A percentile compares a stretch with the other conserved stretches of the same genome.
Conservation (phyloP, 2,329 filamentous ascomycete species). For the Davidsoniella eucalypti region DNA sequence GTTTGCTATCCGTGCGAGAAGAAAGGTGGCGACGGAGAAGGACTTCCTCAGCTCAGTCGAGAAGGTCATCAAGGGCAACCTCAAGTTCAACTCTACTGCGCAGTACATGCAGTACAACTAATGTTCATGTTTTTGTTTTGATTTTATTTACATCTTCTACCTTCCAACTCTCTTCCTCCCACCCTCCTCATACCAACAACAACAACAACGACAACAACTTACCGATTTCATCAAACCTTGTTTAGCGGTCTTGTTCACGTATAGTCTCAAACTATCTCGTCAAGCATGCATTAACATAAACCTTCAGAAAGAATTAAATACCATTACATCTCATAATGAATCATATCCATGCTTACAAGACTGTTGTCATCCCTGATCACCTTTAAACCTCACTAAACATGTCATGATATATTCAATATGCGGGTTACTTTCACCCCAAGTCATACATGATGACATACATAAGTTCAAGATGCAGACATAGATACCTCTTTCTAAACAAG, state of each 20-base stretch:
- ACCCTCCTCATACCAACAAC: too few relatives aligned
- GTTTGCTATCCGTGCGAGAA: constrained; percentile 86
- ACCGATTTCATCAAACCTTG: too few relatives aligned
- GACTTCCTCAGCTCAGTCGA: constrained; percentile 95
- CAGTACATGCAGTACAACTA: constrained; percentile 99
- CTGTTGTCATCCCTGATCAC: background rate
- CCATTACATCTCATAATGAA: background rate
- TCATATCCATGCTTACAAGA: background rate
- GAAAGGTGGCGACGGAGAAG: constrained; percentile 98
- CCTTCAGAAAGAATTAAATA: background rate
- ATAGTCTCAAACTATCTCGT: too few relatives aligned
- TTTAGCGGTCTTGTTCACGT: too few relatives aligned
- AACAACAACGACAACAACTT: too few relatives aligned
- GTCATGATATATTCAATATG: too few relatives aligned
- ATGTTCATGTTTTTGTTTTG: constrained; percentile 8
- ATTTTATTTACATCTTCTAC: background rate
- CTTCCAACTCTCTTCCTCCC: too few relatives aligned
- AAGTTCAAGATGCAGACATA: too few relatives aligned
- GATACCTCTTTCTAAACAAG: too few relatives aligned
- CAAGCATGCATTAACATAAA: background rate
- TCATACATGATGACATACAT: too few relatives aligned
- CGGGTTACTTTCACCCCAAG: too few relatives aligned
- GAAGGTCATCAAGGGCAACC: constrained; percentile 98
- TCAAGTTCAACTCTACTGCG: constrained; percentile 98
- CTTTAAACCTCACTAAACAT: too few relatives aligned